These are phyloP conservation scores for Metarhizium brunneum DNA, from an alignment of 2,329 filamentous ascomycete genomes.

Conservation along the genomic window DNA sequence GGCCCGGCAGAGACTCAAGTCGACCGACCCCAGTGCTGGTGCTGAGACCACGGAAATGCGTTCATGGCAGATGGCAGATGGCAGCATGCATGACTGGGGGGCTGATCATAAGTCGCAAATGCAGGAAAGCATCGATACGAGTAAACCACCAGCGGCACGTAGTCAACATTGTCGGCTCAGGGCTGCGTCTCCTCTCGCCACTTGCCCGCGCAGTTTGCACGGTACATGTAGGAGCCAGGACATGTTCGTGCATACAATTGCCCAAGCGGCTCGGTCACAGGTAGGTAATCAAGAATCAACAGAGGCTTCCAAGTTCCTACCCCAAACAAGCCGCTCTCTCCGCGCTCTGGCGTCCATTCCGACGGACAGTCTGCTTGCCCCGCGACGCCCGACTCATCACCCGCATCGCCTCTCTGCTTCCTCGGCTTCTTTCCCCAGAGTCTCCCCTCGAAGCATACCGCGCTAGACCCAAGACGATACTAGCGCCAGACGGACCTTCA, in stretches of 20 bases:
- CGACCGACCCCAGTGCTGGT: neutral
- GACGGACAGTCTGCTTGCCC: neutral
- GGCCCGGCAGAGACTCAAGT: neutral
- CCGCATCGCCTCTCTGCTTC: neutral
- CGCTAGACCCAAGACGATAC: neutral
- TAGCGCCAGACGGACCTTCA: neutral
- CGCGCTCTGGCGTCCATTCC: neutral
- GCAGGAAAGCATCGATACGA: too few relatives aligned
- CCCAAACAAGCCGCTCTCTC: too few relatives aligned
- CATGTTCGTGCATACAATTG: too few relatives aligned
- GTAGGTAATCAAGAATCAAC: too few relatives aligned
- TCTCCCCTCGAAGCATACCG: neutral
- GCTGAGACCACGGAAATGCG: neutral
- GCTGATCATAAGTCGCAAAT: too few relatives aligned
- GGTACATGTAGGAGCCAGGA: neutral
- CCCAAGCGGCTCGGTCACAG: too few relatives aligned
- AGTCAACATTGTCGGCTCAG: too few relatives aligned
- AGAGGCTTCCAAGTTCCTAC: too few relatives aligned
- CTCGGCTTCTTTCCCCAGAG: constrained; percentile 5
- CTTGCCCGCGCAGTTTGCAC: neutral
- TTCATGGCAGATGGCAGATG: too few relatives aligned
- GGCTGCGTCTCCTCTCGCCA: too few relatives aligned
- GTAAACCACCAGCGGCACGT: too few relatives aligned
- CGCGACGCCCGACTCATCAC: neutral
- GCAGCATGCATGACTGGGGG: too few relatives aligned